These are phyloP conservation scores for Mallotus repandus DNA, from an alignment of 441 rosid species.

Conservation along the genomic window DNA sequence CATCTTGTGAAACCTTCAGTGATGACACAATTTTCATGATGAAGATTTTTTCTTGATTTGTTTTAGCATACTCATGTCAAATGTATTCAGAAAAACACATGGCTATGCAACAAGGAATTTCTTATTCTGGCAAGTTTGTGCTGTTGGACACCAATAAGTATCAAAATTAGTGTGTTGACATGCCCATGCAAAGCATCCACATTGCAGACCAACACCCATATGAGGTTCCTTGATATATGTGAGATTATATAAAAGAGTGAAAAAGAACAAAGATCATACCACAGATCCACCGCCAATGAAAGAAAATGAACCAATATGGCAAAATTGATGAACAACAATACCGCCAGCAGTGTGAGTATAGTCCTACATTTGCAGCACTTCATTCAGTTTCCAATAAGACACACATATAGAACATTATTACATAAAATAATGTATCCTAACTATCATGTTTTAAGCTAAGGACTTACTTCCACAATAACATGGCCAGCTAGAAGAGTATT, in stretches of 20 bases:
- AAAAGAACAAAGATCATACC: conserved; percentile 41
- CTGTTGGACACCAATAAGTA: not conserved
- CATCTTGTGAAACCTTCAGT: conserved; percentile 86
- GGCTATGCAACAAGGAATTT: not conserved
- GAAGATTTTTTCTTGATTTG: not conserved
- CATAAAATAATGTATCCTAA: not conserved
- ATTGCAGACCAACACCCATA: not conserved
- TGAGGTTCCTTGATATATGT: not conserved
- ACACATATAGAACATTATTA: not conserved
- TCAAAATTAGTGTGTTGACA: not conserved
- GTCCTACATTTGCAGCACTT: conserved; percentile 52
- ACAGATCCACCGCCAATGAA: conserved; percentile 94
- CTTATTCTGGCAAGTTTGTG: not conserved
- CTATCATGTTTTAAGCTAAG: not conserved
- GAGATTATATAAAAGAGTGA: conserved; percentile 4
- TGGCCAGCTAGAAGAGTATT: conserved; percentile 92
- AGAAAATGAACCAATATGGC: conserved; percentile 72
- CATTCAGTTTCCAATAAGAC: conserved; percentile 37
- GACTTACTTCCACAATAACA: conserved; percentile 78
- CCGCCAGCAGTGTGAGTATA: conserved; percentile 83
- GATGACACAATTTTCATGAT: conserved; percentile 10
- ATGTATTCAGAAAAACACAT: not conserved
- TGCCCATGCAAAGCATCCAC: not conserved
- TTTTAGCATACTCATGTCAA: too few species aligned
- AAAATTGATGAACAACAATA: conserved; percentile 82